A percentile compares a stretch with the other conserved stretches of the same genome.
Evolutionary conservation across 2,329 filamentous ascomycete genomes (phyloP).

Genomic region (Plenodomus lindquistii): DNA sequence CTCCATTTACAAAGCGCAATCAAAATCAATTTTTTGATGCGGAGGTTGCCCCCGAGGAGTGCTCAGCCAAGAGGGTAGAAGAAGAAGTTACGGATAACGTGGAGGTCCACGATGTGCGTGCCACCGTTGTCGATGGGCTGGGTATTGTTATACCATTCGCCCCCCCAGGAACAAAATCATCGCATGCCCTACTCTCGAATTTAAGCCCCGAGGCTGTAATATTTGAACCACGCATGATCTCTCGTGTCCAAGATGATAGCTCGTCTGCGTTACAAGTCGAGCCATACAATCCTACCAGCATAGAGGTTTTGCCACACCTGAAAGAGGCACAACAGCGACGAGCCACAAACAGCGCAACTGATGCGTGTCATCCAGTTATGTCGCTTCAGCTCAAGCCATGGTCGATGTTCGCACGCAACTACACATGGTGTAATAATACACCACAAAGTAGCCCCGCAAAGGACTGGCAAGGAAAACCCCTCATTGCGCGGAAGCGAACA

Average conservation of each 20-base stretch:
- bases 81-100: background rate
- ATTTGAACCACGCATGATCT: constrained; percentile 22
- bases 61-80: background rate
- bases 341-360: constrained; percentile 19
- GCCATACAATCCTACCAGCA: background rate
- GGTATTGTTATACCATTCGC: constrained; percentile 5
- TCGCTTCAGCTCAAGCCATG: background rate
- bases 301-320: background rate
- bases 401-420: constrained; percentile 2
- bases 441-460: background rate
- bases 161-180: constrained; percentile 19
- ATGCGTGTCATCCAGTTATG: background rate
- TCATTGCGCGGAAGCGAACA: constrained; percentile 1
- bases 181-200: constrained; percentile 9
- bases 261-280: background rate
- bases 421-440: constrained; percentile 6
- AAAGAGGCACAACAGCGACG: constrained; percentile 8
- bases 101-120: background rate
- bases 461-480: background rate
- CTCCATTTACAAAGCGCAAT: constrained; percentile 26
- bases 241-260: background rate
- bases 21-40: constrained; percentile 11
- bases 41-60: constrained; percentile 28
- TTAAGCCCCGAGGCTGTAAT: constrained; percentile 27
- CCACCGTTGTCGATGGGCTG: background rate